A percentile compares a stretch with the other conserved stretches of the same genome.
Conservation (phyloP, 108 stramenopile species). For the Skeletonema costatum region DNA sequence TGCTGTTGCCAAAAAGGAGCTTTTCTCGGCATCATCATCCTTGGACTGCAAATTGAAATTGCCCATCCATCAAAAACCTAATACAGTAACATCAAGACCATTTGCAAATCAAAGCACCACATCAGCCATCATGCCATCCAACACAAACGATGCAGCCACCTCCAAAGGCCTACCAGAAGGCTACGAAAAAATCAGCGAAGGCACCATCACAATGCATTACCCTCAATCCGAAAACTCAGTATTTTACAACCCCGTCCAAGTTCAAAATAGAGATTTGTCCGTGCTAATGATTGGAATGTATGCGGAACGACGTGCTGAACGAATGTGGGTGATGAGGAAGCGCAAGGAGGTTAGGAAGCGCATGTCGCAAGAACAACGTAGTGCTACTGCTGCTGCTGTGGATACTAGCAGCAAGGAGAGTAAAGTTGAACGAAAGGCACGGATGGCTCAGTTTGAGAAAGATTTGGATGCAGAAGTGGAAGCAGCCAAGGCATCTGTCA, state of each 20-base stretch:
- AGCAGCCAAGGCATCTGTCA: slow-evolving; percentile 16
- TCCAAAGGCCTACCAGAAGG: not conserved
- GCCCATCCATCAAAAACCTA: not conserved
- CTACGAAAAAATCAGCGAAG: slow-evolving; percentile 58
- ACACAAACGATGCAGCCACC: not conserved
- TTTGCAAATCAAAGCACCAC: not conserved
- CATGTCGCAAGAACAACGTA: slow-evolving; percentile 29
- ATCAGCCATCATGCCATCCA: not conserved
- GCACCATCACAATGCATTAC: slow-evolving; percentile 68
- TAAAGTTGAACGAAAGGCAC: slow-evolving; percentile 23
- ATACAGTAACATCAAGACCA: not conserved
- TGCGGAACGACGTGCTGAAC: slow-evolving; percentile 79
- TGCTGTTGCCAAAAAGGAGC: not conserved
- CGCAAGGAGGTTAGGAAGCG: slow-evolving; percentile 57
- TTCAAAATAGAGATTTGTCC: slow-evolving; percentile 95
- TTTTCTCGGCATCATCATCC: not conserved
- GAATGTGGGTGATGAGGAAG: slow-evolving; percentile 50
- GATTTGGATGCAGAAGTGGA: slow-evolving; percentile 18
- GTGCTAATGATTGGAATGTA: slow-evolving; percentile 89
- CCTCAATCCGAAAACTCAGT: slow-evolving; percentile 80
- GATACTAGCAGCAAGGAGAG: slow-evolving; percentile 34
- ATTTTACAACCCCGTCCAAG: slow-evolving; percentile 99
- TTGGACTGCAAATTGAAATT: not conserved
- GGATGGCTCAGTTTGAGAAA: slow-evolving; percentile 14
- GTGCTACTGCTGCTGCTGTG: slow-evolving; percentile 6